Base-by-base conservation (phyloP, 495 filamentous ascomycete species). In the Aspergillus steynii region DNA sequence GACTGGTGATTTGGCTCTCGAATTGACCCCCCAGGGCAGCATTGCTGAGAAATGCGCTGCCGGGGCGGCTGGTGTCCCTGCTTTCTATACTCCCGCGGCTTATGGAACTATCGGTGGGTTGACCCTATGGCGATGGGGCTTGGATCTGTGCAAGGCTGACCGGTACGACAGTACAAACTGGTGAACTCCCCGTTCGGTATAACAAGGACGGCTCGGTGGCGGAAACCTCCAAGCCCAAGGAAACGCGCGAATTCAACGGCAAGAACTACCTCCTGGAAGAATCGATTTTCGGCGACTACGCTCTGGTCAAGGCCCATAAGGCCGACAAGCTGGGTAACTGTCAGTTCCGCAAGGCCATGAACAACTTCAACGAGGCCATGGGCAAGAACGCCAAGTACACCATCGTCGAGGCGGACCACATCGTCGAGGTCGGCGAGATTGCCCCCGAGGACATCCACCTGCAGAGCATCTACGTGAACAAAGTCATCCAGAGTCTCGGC, bases 361-460 rank as follows among this genome's bases (percentile, higher is more conserved):
- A 89, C 73, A 94, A 94, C 75, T 96, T 96, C 83, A 94, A 94
- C 73, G 90, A 89, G 60, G 88, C 86, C 58, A 96, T 96, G 92
- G 92, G 85, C 56, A 87, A 91, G 69, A 92, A 93, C 72, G 92
- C 91, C 32, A 90, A 90, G 73, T 79, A 88, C 68, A 96, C 92
- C 62, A 90, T 96, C 56, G 92, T 96, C 45, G 92, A 96, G 76
- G 92, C 92, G 28, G 92, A 96, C 69, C 76, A 95, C 54, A 93
- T 96, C 61, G 92, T 96, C 50, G 88, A 91, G 69, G 85, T 87
- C 6, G 92, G 91, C 61, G 86, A 88, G 67, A 90, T 96, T 65
- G 68, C 81, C 2, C 89, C 92, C 29, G 88, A 89, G 65, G 80
- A 85, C 29, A 84, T 96, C 29, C 90, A 96, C 75, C 73, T 96